Base-by-base conservation (phyloP, 148 eudicot species). In the Heliamphora exappendiculata region DNA sequence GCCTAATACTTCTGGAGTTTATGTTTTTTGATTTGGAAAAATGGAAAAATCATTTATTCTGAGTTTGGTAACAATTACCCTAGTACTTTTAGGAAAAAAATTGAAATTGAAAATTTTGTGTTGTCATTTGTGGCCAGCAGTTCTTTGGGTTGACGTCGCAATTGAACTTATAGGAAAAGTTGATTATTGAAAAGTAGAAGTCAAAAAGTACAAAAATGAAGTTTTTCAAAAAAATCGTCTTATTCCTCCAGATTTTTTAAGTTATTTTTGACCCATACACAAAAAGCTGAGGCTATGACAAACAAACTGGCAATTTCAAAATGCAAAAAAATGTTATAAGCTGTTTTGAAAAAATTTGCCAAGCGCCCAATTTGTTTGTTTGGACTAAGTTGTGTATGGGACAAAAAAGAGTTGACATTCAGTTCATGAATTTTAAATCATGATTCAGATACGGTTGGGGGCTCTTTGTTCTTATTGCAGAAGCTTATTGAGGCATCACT, bases 401-500 rank as follows among this genome's bases (percentile, higher is more conserved):
- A 2, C 19, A 5, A 68, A 22, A 44, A 5, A n/a, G n/a, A 0
- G 10, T 66, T 51, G 55, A 39, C 22, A 19, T 59, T 42, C 19
- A 12, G 24, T 28, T 42, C 17, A 41, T 59, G 19, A 41, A 28
- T 36, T 44, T 8, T 5, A 41, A 59, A 74, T 44, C 68, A 8
- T 17, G 39, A 74, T 42, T 44, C 24, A 44, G 14, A 55, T 16
- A 36, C 64, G 36, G 44, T 26, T 75, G 49, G n/a, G 64, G 71
- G 34, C 36, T 74, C 34, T 50, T 39, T 72, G 29, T 44, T 79
- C 67, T 73, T 67, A 70, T 44, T 82, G 87, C 86, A 93, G 98
- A 93, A 85, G 78, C 82, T 93, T 65, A 88, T 91, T 74, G 94
- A 89, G 80, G 93, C 90, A 34, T 89, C 97, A 0, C 81, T 91